Evolutionary conservation across 495 filamentous ascomycete genomes (phyloP).

Genomic region (Hypomontagnella submonticulosa): DNA sequence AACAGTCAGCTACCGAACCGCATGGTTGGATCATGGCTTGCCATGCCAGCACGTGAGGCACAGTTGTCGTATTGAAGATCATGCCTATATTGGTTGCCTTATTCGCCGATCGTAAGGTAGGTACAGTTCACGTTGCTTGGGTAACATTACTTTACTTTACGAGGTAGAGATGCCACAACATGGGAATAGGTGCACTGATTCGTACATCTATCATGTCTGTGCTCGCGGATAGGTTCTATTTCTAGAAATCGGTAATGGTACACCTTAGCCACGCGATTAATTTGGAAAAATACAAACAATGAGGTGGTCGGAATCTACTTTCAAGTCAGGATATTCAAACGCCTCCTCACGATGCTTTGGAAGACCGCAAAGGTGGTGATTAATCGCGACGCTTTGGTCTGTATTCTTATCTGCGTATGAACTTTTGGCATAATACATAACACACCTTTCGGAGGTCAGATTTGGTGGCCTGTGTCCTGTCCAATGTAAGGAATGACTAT

Average conservation of each 20-base stretch:
- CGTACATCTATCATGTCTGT: not conserved
- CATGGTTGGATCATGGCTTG: slow-evolving; percentile 30
- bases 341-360: not conserved
- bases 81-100: slow-evolving; percentile 13
- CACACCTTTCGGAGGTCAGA: too few relatives aligned
- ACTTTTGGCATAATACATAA: too few relatives aligned
- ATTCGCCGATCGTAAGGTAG: slow-evolving; percentile 12
- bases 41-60: slow-evolving; percentile 24
- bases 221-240: not conserved
- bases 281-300: too few relatives aligned
- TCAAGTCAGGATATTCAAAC: too few relatives aligned
- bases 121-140: not conserved
- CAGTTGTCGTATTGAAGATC: slow-evolving; percentile 25
- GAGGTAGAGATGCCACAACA: too few relatives aligned
- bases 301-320: too few relatives aligned
- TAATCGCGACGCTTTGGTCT: not conserved
- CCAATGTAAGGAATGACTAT: not conserved
- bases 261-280: not conserved
- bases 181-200: too few relatives aligned
- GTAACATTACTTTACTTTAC: slow-evolving; percentile 4
- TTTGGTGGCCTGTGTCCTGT: too few relatives aligned
- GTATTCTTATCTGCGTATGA: too few relatives aligned
- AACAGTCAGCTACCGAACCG: slow-evolving; percentile 22
- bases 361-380: not conserved
- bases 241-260: not conserved